A percentile compares a stretch with the other conserved stretches of the same genome.
Conservation (phyloP, 352 stramenopile species). For the Globisporangium carolinianum region DNA sequence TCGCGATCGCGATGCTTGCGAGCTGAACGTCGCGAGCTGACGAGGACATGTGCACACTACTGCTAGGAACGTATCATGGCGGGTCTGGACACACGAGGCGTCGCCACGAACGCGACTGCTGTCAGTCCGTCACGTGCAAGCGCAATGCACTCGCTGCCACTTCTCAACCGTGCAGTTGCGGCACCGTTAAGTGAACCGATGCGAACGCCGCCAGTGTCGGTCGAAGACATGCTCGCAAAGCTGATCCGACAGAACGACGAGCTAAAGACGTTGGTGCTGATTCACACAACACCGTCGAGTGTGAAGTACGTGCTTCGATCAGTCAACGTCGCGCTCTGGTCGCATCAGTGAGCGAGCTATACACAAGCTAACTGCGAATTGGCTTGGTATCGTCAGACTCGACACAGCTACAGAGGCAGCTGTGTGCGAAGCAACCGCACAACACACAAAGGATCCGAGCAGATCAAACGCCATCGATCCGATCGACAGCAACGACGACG, state of each 20-base stretch:
- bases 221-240: slow-evolving; percentile 11
- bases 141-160: background rate
- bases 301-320: background rate
- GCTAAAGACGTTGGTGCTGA: slow-evolving; percentile 10
- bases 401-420: too few relatives aligned
- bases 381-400: too few relatives aligned
- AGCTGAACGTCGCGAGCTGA: too few relatives aligned
- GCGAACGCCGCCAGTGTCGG: background rate
- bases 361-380: too few relatives aligned
- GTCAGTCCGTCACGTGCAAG: background rate
- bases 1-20: background rate
- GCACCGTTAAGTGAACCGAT: background rate
- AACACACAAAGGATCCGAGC: background rate
- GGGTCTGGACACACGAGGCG: background rate
- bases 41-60: background rate
- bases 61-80: background rate
- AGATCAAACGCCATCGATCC: background rate
- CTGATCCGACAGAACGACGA: slow-evolving; percentile 27
- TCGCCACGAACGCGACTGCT: background rate
- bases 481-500: background rate
- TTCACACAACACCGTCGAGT: slow-evolving; percentile 4
- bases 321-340: too few relatives aligned
- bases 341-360: too few relatives aligned
- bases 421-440: too few relatives aligned
- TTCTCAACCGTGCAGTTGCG: background rate